Conservation (phyloP, 805 yeast species). For the Yarrowia sp. region DNA sequence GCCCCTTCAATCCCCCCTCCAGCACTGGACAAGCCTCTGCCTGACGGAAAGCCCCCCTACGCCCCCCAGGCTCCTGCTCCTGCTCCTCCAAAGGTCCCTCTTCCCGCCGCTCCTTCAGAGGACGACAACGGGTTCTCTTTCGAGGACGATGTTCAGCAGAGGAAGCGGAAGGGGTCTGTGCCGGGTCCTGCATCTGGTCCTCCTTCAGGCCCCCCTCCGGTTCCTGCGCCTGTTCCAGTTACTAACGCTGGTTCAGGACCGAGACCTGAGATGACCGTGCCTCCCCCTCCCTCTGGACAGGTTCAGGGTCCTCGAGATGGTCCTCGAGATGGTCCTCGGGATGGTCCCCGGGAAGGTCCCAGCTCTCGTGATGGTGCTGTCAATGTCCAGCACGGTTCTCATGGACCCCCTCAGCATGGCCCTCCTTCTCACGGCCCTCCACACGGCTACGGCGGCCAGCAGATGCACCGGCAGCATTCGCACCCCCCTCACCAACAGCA, state of each 20-base stretch:
- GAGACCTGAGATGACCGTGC: neutral
- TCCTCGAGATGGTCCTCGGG: neutral
- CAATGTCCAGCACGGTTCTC: neutral
- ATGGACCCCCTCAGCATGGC: neutral
- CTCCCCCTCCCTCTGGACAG: neutral
- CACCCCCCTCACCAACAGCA: slow-evolving; percentile 20
- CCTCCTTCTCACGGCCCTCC: neutral
- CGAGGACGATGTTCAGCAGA: slow-evolving; percentile 2
- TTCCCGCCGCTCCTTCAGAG: neutral
- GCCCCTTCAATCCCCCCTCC: neutral
- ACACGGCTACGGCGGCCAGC: slow-evolving; percentile 1
- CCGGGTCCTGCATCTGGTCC: too few species aligned
- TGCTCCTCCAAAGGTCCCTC: slow-evolving; percentile 3
- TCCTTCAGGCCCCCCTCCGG: too few species aligned
- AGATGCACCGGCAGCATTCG: slow-evolving; percentile 16
- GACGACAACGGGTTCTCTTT: slow-evolving; percentile 15
- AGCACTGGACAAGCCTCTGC: slow-evolving; percentile 16
- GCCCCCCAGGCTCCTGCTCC: slow-evolving; percentile 9
- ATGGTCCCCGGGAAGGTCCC: neutral
- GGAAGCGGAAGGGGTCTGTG: neutral
- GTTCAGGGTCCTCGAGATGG: slow-evolving; percentile 1
- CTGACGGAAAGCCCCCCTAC: slow-evolving; percentile 3
- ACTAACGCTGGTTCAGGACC: neutral
- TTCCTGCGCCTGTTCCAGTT: neutral
- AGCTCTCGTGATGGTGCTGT: neutral